phyloP scores from a whole-genome alignment of 257 asterid genomes.

The Capsicum chinense region DNA sequence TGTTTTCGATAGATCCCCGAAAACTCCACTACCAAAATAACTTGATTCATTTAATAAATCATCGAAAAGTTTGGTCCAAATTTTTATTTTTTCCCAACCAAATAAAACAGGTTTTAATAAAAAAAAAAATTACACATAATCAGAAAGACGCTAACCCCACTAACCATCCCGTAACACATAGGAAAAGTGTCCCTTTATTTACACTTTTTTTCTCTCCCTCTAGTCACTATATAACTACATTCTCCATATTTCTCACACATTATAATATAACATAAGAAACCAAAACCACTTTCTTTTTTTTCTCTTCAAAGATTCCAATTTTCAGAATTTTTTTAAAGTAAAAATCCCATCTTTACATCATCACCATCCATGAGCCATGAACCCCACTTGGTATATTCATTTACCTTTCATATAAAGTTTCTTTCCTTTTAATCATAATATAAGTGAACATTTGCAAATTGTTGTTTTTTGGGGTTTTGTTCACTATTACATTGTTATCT shows the following conservation, averaged over 20 bases:
- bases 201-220: neutral
- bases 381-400: slow-evolving; percentile 25
- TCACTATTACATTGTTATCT: no score
- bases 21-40: no score
- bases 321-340: neutral
- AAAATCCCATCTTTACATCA: neutral
- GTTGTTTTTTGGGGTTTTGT: neutral
- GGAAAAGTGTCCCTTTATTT: no score
- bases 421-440: no score
- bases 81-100: no score
- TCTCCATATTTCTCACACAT: neutral
- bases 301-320: neutral
- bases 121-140: no score
- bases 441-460: neutral
- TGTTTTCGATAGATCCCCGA: no score
- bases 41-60: no score
- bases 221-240: neutral
- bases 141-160: no score
- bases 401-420: neutral
- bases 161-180: no score
- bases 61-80: no score
- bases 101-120: no score
- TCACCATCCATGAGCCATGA: slow-evolving; percentile 1
- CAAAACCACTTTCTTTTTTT: neutral
- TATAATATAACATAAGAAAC: neutral